Percentiles rank a stretch among this genome's conserved stretches.
These are phyloP conservation scores for Phytopythium kandeliae DNA, from an alignment of 352 stramenopile genomes.

Conservation along the genomic window DNA sequence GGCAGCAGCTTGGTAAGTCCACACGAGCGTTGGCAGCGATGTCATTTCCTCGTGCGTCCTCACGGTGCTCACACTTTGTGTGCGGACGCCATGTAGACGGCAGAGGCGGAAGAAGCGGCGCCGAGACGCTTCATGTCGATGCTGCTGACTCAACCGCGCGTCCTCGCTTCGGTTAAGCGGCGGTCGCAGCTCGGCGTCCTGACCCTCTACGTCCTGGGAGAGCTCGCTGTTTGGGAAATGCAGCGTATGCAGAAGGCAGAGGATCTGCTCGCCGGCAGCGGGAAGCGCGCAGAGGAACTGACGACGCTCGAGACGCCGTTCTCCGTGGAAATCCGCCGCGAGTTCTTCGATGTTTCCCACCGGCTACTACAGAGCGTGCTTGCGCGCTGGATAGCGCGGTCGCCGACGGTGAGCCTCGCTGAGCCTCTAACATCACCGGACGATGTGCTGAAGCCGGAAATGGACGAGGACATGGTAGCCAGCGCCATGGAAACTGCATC, in stretches of 20 bases:
- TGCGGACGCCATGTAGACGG: too few relatives aligned
- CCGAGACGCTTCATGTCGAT: conserved; percentile 9
- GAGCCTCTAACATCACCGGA: not conserved
- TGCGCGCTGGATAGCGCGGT: conserved; percentile 43
- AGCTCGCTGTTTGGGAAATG: conserved; percentile 85
- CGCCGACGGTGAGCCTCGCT: not conserved
- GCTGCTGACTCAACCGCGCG: conserved; percentile 12
- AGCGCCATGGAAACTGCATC: not conserved
- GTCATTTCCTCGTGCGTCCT: not conserved
- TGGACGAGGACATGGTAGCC: not conserved
- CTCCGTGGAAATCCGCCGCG: conserved; percentile 71
- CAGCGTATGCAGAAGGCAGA: conserved; percentile 86
- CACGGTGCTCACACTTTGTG: not conserved
- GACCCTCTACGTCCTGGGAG: conserved; percentile 64
- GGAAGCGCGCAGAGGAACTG: conserved; percentile 60
- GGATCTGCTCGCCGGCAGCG: conserved; percentile 48
- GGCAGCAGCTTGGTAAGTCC: not conserved
- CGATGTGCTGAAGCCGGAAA: conserved; percentile 3
- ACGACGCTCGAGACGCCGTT: conserved; percentile 79
- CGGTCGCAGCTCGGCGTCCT: conserved; percentile 78
- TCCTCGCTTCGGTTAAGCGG: conserved; percentile 45
- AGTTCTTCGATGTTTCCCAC: conserved; percentile 74
- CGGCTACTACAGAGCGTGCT: conserved; percentile 52
- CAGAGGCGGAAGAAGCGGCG: conserved; percentile 8
- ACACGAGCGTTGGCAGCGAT: not conserved